Evolutionary conservation across 345 rosid genomes (phyloP).

Genomic region (Eucalyptus albens): DNA sequence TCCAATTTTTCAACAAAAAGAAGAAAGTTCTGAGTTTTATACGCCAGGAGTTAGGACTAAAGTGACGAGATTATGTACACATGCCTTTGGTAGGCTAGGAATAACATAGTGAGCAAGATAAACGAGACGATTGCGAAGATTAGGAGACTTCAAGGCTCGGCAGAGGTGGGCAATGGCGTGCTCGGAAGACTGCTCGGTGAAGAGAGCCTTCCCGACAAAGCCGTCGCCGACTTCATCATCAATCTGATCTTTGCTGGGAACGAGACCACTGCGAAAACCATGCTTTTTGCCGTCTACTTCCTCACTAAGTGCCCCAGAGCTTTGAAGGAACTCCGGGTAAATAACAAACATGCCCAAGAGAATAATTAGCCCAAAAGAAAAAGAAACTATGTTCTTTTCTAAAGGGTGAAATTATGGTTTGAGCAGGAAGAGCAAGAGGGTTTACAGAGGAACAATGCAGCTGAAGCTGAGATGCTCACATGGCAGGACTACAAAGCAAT

Average conservation of each 20-base stretch:
- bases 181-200: constrained; percentile 64
- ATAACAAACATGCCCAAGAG: background rate
- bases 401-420: background rate
- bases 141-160: constrained; percentile 1
- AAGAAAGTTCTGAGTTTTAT: background rate
- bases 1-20: background rate
- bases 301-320: constrained; percentile 60
- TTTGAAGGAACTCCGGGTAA: constrained; percentile 47
- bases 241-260: constrained; percentile 87
- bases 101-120: constrained; percentile 56
- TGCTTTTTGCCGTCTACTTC: constrained; percentile 74
- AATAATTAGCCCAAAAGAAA: background rate
- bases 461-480: constrained; percentile 17
- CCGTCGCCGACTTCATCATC: constrained; percentile 65
- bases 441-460: background rate
- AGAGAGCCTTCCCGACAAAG: constrained; percentile 55
- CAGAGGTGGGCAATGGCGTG: constrained; percentile 26
- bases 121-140: constrained; percentile 24
- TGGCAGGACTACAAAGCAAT: constrained; percentile 83
- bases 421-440: constrained; percentile 68
- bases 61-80: background rate
- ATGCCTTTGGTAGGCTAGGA: constrained; percentile 38
- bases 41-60: background rate
- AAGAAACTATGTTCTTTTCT: background rate
- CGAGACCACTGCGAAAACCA: constrained; percentile 82